Conservation (phyloP, 2,329 filamentous ascomycete species). For the Gaeumannomyces sp. region DNA sequence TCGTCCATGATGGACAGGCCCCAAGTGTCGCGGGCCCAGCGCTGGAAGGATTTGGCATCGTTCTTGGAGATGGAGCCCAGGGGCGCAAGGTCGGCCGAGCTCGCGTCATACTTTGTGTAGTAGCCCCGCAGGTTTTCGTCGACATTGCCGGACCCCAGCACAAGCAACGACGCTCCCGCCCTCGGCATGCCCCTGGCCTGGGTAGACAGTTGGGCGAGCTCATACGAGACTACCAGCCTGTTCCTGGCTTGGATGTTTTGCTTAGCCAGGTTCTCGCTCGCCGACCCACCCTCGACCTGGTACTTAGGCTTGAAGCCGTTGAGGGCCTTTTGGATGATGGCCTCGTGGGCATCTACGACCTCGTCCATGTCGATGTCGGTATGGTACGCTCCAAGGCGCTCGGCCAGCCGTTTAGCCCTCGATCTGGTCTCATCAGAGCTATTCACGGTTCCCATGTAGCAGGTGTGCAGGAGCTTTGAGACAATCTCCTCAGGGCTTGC, state of each 20-base stretch:
- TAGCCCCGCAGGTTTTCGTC: slow-evolving; percentile 37
- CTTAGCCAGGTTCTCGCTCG: slow-evolving; percentile 53
- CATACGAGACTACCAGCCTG: slow-evolving; percentile 59
- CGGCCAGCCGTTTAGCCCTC: slow-evolving; percentile 52
- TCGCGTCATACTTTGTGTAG: slow-evolving; percentile 60
- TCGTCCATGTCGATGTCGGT: slow-evolving; percentile 66
- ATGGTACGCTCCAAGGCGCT: slow-evolving; percentile 63
- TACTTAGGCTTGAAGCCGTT: slow-evolving; percentile 25
- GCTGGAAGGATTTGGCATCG: slow-evolving; percentile 60
- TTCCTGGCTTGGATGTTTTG: slow-evolving; percentile 63
- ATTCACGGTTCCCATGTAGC: slow-evolving; percentile 57
- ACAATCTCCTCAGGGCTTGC: slow-evolving; percentile 15
- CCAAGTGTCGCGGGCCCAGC: slow-evolving; percentile 49
- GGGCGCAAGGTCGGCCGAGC: slow-evolving; percentile 49
- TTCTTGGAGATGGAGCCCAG: slow-evolving; percentile 51
- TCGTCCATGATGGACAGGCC: slow-evolving; percentile 48
- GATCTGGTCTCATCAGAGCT: slow-evolving; percentile 51
- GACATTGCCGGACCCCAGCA: slow-evolving; percentile 58
- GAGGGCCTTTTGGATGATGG: slow-evolving; percentile 22
- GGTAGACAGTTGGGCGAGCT: slow-evolving; percentile 56
- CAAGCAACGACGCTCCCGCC: slow-evolving; percentile 50
- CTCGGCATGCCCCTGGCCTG: slow-evolving; percentile 47
- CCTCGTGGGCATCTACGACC: slow-evolving; percentile 48
- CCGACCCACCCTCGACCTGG: slow-evolving; percentile 52
- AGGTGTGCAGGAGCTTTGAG: slow-evolving; percentile 28